Evolutionary conservation across 768 basidiomycete genomes (phyloP), one percentile per base, ranked within the genome.

Genomic region (Termitomyces sp.): DNA sequence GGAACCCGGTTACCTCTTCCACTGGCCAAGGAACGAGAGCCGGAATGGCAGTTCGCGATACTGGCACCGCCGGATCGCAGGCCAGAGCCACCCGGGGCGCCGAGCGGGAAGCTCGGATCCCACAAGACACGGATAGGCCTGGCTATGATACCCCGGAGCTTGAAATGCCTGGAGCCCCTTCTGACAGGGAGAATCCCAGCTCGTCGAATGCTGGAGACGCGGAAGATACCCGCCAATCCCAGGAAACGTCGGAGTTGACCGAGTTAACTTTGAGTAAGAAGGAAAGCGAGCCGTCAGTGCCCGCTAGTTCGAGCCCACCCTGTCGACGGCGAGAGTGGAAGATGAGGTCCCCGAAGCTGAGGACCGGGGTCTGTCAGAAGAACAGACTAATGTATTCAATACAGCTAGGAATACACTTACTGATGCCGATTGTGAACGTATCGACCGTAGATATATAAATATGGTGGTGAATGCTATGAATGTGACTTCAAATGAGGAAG

Each of bases 241-340:
- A 1, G 5, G 34, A 13, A 7, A n/a, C 18, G 3, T 39, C 7
- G 7, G 39, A n/a, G 0, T 16, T 39, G 18, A 39, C 18, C 6
- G 8, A n/a, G 0, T 9, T 39, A 8, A 3, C 39, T 0, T 0
- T 3, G 0, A 39, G 18, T n/a, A 3, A 6, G 1, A 9, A 7
- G 1, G 39, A 39, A 1, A 39, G 39, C 9, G 39, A 18, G 18
- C 6, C 8, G 16, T 8, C 36, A 0, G 9, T 1, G 9, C 5
- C 5, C 9, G 9, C 33, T 4, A 33, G 33, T 9, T 33, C 9
- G 9, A 33, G 1, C 1, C 33, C 33, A 33, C 15, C 39, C 4
- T 3, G 39, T n/a, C 18, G 18, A 39, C 39, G 18, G 39, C 18
- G 8, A 39, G 39, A 8, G 18, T 39, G 39, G 39, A 39, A 39